Conservation (phyloP, 2,329 filamentous ascomycete genomes). For the Ceratocystis albifundus region DNA sequence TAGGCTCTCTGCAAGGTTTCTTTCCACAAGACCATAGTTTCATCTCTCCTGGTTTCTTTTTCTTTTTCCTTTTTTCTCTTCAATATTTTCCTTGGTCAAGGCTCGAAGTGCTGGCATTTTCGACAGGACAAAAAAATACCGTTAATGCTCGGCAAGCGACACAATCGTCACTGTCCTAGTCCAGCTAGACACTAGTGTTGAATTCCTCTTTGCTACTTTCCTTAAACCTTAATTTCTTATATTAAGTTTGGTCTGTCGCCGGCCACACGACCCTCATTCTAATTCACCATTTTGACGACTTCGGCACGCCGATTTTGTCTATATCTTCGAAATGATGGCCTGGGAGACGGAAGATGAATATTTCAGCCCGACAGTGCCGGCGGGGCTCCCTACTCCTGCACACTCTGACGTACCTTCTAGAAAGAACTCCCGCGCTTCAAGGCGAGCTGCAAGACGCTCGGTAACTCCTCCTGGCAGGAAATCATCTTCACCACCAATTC, state of each 20-base stretch:
- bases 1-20: background rate
- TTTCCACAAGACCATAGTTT: too few species aligned
- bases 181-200: background rate
- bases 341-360: constrained; percentile 56
- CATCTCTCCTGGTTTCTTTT: too few species aligned
- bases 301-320: background rate
- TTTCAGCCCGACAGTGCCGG: constrained; percentile 40
- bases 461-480: constrained; percentile 48
- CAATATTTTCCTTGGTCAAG: background rate
- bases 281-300: background rate
- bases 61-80: background rate
- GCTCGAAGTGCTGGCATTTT: constrained; percentile 10
- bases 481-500: constrained; percentile 45
- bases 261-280: background rate
- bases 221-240: background rate
- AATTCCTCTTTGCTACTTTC: background rate
- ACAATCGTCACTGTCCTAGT: background rate
- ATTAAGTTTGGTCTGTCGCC: background rate
- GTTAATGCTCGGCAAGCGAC: background rate
- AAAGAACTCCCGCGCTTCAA: constrained; percentile 57
- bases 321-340: constrained; percentile 35
- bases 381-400: constrained; percentile 53
- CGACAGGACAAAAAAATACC: background rate
- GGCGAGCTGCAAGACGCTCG: constrained; percentile 50
- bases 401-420: constrained; percentile 28